Base-by-base conservation (phyloP, 352 stramenopile species). In the Phytophthora sansomeana region DNA sequence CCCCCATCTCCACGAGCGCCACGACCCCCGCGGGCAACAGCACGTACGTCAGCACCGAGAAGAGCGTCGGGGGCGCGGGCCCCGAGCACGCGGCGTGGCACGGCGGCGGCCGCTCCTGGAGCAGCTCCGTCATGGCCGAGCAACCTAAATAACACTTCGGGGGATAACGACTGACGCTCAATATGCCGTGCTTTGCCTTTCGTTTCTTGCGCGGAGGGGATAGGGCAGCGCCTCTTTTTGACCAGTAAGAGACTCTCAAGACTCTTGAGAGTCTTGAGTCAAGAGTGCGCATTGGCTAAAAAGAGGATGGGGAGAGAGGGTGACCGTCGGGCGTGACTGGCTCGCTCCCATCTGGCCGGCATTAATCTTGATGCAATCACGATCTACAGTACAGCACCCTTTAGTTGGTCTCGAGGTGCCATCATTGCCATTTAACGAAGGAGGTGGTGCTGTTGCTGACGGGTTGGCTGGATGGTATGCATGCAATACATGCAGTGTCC, bases 1-100 rank as follows among this genome's bases (percentile, higher is more conserved):
- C 67, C 11, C 70, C 71, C 16, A 68, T 43, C 63, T 87, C 75
- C 36, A 85, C 44, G 19, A 80, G 69, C 28, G 55, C 53, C 57
- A 87, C 66, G 36, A 72, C 73, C 16, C 39, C 62, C 10, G 64
- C 63, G 17, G 78, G 75, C 2, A 77, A 24, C 9, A 79, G 11
- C 17, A 69, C 56, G 36, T 74, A 68, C 13, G 75, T 74, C n/a
- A 76, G 14, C 16, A 66, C 24, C 16, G 74, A 63, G 61, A 72
- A 87, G 19, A 69, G 51, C 55, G 71, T 59, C 56, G 62, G 13
- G 32, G 61, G 38, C 21, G 43, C 44, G 17, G 38, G 53, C 2
- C 67, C 53, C 7, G 70, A 61, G 32, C 61, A 63, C 28, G 33
- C 47, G 11, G 47, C 33, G 52, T 87, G 78, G 32, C 72, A 68